These are phyloP conservation scores for Hypoxylon cercidicola DNA, from an alignment of 495 filamentous ascomycete species.

Conservation along the genomic window DNA sequence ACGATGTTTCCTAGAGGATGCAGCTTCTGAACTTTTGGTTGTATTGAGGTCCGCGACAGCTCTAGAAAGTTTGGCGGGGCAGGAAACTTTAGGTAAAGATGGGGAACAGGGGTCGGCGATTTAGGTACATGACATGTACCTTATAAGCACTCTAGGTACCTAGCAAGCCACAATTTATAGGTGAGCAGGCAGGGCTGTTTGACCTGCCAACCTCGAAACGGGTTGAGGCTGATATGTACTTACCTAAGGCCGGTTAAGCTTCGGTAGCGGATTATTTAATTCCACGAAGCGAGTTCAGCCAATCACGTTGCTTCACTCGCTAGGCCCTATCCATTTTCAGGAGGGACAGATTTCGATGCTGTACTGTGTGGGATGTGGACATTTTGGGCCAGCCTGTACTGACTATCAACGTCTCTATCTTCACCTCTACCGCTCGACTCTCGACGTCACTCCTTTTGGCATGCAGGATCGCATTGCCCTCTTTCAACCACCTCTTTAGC, in stretches of 20 bases:
- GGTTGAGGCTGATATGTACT: constrained; percentile 8
- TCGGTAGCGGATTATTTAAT: constrained; percentile 40
- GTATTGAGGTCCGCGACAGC: constrained; percentile 24
- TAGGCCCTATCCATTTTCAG: constrained; percentile 39
- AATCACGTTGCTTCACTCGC: constrained; percentile 16
- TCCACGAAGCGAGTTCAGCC: constrained; percentile 4
- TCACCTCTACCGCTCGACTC: constrained; percentile 18
- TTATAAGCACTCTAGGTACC: neutral
- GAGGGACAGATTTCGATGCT: constrained; percentile 49
- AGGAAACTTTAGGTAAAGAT: constrained; percentile 36
- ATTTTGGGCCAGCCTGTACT: constrained; percentile 32
- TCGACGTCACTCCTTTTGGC: constrained; percentile 21
- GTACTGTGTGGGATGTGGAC: constrained; percentile 19
- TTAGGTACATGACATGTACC: neutral
- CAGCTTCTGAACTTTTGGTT: neutral
- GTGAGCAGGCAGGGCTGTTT: no score
- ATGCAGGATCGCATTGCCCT: constrained; percentile 41
- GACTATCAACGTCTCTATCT: constrained; percentile 16
- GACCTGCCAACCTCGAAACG: neutral
- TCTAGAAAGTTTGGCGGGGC: constrained; percentile 56
- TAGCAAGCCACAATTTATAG: constrained; percentile 10
- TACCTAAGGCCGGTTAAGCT: constrained; percentile 16
- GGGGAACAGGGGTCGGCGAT: constrained; percentile 30
- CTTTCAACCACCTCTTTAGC: constrained; percentile 30
- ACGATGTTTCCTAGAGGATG: neutral